Evolutionary conservation across 495 filamentous ascomycete genomes (phyloP).

Genomic region (Xylaria sp.): DNA sequence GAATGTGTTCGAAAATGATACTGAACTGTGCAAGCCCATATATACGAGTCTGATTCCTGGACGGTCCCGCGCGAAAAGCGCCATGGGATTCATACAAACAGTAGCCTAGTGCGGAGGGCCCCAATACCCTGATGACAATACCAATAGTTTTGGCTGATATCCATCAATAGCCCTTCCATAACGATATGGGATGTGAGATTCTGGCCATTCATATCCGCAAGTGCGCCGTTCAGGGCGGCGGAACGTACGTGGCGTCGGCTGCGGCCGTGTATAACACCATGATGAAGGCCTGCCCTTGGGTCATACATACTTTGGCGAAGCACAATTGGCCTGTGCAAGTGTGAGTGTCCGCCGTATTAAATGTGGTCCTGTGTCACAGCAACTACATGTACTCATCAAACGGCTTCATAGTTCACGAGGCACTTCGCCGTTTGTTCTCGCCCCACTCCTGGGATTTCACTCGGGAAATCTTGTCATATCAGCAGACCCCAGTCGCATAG

Average conservation of each 20-base stretch:
- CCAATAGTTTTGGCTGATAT: not conserved
- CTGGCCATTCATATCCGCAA: slow-evolving; percentile 53
- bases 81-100: slow-evolving; percentile 55
- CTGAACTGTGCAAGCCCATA: slow-evolving; percentile 44
- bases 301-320: slow-evolving; percentile 39
- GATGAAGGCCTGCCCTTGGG: slow-evolving; percentile 38
- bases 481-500: slow-evolving; percentile 53
- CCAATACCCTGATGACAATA: not conserved
- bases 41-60: slow-evolving; percentile 52
- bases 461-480: slow-evolving; percentile 45
- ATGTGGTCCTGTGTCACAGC: not conserved
- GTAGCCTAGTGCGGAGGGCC: slow-evolving; percentile 41
- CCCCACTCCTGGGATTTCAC: slow-evolving; percentile 47
- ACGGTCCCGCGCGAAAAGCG: slow-evolving; percentile 48
- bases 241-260: slow-evolving; percentile 52
- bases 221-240: slow-evolving; percentile 45
- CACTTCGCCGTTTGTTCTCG: slow-evolving; percentile 40
- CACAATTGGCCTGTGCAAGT: slow-evolving; percentile 52
- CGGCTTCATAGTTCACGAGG: slow-evolving; percentile 44
- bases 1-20: not conserved
- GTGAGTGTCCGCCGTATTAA: slow-evolving; percentile 37
- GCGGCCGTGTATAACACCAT: slow-evolving; percentile 51
- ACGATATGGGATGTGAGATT: slow-evolving; percentile 52
- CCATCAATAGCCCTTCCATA: slow-evolving; percentile 49
- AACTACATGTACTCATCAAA: slow-evolving; percentile 14